These are phyloP conservation scores for Acacia pycnantha DNA, from an alignment of 331 rosid genomes.

Conservation along the genomic window DNA sequence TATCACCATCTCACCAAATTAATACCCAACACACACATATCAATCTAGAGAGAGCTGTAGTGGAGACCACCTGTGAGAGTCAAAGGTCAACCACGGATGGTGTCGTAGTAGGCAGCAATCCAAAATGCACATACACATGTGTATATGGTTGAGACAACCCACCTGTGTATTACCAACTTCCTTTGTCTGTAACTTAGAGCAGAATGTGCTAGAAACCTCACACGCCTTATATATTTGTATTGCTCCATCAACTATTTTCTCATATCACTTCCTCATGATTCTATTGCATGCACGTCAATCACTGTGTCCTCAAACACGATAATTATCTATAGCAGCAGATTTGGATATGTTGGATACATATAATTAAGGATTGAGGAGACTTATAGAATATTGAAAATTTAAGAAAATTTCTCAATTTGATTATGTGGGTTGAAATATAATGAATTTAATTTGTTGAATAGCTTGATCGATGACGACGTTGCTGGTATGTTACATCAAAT, in stretches of 20 bases:
- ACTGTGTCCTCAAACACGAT: conserved; percentile 7
- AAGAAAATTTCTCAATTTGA: neutral
- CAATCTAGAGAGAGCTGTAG: neutral
- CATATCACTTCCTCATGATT: conserved; percentile 27
- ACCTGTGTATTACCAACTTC: conserved; percentile 40
- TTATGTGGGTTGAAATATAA: neutral
- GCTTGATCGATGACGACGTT: neutral
- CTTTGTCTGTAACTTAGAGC: conserved; percentile 43
- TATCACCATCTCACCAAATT: conserved; percentile 30
- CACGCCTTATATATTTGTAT: neutral
- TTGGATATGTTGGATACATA: neutral
- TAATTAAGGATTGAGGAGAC: neutral
- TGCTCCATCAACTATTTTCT: neutral
- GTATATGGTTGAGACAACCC: conserved; percentile 39
- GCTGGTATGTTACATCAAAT: neutral
- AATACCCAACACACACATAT: neutral
- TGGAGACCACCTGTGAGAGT: conserved; percentile 38
- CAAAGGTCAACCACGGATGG: conserved; percentile 44
- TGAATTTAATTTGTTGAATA: neutral
- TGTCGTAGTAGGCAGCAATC: conserved; percentile 38
- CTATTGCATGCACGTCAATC: neutral
- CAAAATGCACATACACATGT: conserved; percentile 22
- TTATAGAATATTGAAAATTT: neutral
- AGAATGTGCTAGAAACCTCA: conserved; percentile 37
- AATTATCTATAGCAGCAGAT: neutral